These are phyloP conservation scores for Calycina marina DNA, from an alignment of 2,329 filamentous ascomycete species.

Conservation along the genomic window DNA sequence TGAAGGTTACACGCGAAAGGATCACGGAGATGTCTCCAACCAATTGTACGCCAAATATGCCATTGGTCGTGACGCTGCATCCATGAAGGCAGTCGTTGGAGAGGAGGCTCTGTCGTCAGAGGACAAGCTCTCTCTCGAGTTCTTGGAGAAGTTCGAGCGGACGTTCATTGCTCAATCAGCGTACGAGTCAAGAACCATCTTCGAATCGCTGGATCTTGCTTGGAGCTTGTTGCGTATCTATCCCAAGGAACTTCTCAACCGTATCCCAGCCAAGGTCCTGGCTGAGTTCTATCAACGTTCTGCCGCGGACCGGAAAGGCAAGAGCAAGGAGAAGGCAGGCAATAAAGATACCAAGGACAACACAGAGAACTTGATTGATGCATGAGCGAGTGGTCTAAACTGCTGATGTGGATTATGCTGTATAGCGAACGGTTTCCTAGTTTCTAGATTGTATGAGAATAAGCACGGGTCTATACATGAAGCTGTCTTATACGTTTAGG, in stretches of 20 bases:
- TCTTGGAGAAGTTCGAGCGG: conserved; percentile 95
- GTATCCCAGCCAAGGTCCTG: conserved; percentile 71
- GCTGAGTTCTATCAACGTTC: conserved; percentile 71
- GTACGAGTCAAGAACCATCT: conserved; percentile 85
- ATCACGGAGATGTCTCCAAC: conserved; percentile 97
- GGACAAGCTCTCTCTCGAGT: conserved; percentile 95
- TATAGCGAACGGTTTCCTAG: background rate
- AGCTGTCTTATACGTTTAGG: no score
- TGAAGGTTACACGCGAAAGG: conserved; percentile 89
- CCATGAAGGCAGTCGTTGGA: conserved; percentile 98
- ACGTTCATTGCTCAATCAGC: conserved; percentile 85
- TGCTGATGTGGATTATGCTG: background rate
- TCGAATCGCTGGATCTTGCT: conserved; percentile 85
- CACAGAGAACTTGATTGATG: conserved; percentile 48
- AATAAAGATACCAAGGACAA: conserved; percentile 27
- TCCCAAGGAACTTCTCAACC: conserved; percentile 95
- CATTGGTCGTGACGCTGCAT: conserved; percentile 92
- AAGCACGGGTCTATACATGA: no score
- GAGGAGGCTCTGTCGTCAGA: conserved; percentile 92
- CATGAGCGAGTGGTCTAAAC: conserved; percentile 13
- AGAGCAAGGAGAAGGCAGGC: conserved; percentile 35
- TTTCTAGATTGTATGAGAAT: conserved; percentile 6
- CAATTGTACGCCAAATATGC: conserved; percentile 99
- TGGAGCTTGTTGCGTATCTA: conserved; percentile 96
- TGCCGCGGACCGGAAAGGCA: conserved; percentile 46